phyloP scores from a whole-genome alignment of 2,329 filamentous ascomycete species.

The Pseudocercospora crystallina region DNA sequence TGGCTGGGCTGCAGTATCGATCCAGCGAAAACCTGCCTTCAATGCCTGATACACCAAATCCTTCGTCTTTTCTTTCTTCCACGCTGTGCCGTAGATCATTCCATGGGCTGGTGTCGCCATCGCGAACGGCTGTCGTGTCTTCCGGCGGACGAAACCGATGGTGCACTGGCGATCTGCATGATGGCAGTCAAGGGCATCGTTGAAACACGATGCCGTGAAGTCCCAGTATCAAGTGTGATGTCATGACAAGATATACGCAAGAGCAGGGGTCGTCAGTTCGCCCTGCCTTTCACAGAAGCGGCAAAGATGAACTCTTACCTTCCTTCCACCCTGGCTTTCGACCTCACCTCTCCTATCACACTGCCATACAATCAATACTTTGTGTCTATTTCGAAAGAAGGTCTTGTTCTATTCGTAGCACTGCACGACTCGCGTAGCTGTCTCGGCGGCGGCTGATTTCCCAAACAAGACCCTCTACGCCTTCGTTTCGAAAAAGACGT shows the following conservation, averaged over 20 bases:
- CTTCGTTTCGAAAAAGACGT: not conserved
- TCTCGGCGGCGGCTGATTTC: not conserved
- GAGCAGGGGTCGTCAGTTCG: not conserved
- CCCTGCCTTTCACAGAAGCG: not conserved
- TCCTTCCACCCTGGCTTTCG: not conserved
- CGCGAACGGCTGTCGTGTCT: too few relatives aligned
- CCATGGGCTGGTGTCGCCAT: too few relatives aligned
- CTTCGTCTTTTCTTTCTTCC: conserved; percentile 71
- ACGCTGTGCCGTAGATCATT: conserved; percentile 75
- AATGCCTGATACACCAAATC: conserved; percentile 69
- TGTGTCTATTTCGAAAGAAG: not conserved
- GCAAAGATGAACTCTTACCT: not conserved
- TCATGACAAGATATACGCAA: not conserved
- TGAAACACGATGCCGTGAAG: conserved; percentile 9
- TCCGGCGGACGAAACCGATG: conserved; percentile 1
- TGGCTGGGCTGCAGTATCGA: conserved; percentile 75
- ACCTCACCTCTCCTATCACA: not conserved
- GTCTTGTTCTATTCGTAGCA: conserved; percentile 1
- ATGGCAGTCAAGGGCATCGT: conserved; percentile 9
- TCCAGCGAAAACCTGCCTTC: conserved; percentile 65
- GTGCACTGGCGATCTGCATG: conserved; percentile 1
- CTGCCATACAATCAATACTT: not conserved
- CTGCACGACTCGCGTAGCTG: not conserved
- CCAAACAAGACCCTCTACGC: not conserved
- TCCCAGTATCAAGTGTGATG: conserved; percentile 1